Evolutionary conservation across 2,329 filamentous ascomycete species (phyloP).

Genomic region (Cladophialophora bantiana): DNA sequence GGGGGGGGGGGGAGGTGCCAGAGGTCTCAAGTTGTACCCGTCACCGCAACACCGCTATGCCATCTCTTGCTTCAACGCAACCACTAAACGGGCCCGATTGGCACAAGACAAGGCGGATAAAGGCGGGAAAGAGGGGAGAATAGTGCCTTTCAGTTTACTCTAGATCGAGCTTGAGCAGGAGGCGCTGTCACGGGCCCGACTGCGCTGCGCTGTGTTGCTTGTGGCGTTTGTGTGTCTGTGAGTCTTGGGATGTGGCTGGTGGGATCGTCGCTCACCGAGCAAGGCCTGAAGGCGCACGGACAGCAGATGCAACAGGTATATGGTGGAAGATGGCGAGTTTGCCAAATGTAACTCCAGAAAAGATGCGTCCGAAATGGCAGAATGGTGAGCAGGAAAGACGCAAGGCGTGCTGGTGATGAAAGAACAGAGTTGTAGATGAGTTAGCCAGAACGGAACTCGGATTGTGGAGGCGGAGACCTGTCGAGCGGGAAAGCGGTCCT

Average conservation of each 20-base stretch:
- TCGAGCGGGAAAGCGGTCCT: background rate
- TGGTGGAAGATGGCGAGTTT: background rate
- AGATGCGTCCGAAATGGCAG: conserved; percentile 2
- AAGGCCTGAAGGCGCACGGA: background rate
- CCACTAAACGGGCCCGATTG: background rate
- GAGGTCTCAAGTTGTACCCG: background rate
- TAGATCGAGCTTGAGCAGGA: conserved; percentile 4
- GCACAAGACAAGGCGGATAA: background rate
- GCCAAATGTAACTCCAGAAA: background rate
- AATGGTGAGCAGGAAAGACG: conserved; percentile 3
- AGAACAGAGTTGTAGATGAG: conserved; percentile 18
- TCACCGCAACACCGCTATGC: conserved; percentile 19
- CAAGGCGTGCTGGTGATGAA: conserved; percentile 11
- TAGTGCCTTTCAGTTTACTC: background rate
- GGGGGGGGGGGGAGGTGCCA: background rate
- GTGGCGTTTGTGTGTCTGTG: conserved; percentile 4
- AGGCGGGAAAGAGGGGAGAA: background rate
- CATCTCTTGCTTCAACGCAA: conserved; percentile 25
- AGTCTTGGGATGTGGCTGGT: background rate
- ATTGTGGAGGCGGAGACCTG: conserved; percentile 7
- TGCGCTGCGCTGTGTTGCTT: conserved; percentile 4
- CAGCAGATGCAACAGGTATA: background rate
- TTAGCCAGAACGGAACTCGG: background rate
- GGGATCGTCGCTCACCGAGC: conserved; percentile 4
- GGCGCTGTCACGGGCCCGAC: conserved; percentile 2